Percentiles rank a stretch among this genome's conserved stretches.
These are phyloP conservation scores for Gynostemma pentaphyllum DNA, from an alignment of 306 rosid species.

Conservation along the genomic window DNA sequence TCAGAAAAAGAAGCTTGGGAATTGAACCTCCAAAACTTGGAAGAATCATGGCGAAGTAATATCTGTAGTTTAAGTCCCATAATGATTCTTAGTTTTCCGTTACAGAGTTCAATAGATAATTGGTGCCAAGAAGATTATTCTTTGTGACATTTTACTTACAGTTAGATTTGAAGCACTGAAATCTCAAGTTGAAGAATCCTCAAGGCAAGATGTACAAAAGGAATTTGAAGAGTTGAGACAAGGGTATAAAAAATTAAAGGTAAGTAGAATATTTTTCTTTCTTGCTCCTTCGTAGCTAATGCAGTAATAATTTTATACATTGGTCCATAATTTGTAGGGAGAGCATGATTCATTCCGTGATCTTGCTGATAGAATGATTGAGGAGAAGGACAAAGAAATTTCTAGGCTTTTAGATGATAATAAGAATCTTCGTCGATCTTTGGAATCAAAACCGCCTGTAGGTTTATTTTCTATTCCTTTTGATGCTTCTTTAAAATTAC, in stretches of 20 bases:
- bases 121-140: conserved; percentile 11
- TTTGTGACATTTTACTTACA: conserved; percentile 26
- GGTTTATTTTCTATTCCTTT: conserved; percentile 18
- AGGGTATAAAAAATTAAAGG: conserved; percentile 67
- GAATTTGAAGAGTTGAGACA: conserved; percentile 77
- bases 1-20: conserved; percentile 92
- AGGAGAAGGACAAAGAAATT: conserved; percentile 83
- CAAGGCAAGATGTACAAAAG: conserved; percentile 46
- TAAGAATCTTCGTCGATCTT: conserved; percentile 58
- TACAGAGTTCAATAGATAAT: background rate
- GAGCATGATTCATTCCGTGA: conserved; percentile 79
- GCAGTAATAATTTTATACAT: conserved; percentile 10
- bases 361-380: conserved; percentile 90
- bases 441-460: conserved; percentile 64
- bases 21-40: conserved; percentile 65
- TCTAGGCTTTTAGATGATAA: conserved; percentile 71
- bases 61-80: conserved; percentile 17
- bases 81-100: conserved; percentile 2
- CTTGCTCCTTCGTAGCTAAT: conserved; percentile 6
- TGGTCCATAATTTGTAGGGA: conserved; percentile 39
- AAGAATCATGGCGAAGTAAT: conserved; percentile 91
- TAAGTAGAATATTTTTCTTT: conserved; percentile 17
- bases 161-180: conserved; percentile 74
- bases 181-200: conserved; percentile 67
- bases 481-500: background rate